Base-by-base conservation (phyloP, 768 basidiomycete genomes). In the Russula emetica region DNA sequence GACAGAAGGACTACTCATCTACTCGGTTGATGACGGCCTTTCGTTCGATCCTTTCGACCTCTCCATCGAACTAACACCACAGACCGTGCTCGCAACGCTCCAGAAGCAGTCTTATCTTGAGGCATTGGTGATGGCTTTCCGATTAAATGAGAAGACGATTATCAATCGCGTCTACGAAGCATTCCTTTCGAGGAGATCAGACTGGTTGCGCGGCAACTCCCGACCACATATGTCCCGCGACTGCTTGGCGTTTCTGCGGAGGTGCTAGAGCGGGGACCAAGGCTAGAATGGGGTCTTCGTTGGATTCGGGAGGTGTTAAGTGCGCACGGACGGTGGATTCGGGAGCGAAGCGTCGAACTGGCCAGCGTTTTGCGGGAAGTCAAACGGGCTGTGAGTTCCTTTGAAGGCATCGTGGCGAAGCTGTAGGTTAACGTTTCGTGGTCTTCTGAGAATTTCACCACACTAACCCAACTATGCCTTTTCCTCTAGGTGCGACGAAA, bases 1-100 rank as follows among this genome's bases (percentile, higher is more conserved):
- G 40, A 98, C 95, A 1, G 97, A 99, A 72, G 97, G 97, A 3
- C 77, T 99, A 8, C 79, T 98, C 60, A 88, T 99, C 64, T 99
- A 98, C 74, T 91, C 94, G 5, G 79, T 98, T 44, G 97, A 99
- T 78, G 92, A 96, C 67, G 80, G 81, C 2, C 79, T 95, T 58
- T 75, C 85, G 11, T 98, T 98, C 76, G 95, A 99, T 73, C 97
- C 97, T 0, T 96, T 98, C 76, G 97, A 98, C 73, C 85, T 98
- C 60, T 87, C 92, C 62, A 84, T 98, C 66, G 96, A 98, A 73
- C 83, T 99, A 63, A 99, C 96, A 0, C 97, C 97, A 1, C 88
- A 95, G 71, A 79, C 90, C n/a, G 80, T 96, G 30, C 77, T 92
- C 34, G 76, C 83, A 50, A 86, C 89, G 24, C 80, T 98, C 45